Evolutionary conservation across 2,329 filamentous ascomycete species (phyloP).

Genomic region (Blastomyces emzantsi): DNA sequence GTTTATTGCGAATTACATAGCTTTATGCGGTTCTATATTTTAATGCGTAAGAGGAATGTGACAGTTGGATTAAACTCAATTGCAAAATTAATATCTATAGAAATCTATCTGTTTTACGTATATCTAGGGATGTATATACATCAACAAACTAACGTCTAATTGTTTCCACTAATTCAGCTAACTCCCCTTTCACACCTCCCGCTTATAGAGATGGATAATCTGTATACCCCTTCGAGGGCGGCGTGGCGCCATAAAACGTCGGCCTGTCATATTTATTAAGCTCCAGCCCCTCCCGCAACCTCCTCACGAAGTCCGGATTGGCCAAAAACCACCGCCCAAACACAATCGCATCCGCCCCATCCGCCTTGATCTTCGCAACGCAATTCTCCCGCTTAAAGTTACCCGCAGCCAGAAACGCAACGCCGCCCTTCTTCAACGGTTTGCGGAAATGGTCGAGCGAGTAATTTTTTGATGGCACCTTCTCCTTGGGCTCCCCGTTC

Average conservation of each 20-base stretch:
- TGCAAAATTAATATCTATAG: too few relatives aligned
- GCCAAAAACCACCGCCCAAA: conserved; percentile 40
- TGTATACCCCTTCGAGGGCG: conserved; percentile 32
- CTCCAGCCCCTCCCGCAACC: conserved; percentile 31
- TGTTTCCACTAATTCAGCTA: background rate
- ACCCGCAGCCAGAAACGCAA: conserved; percentile 45
- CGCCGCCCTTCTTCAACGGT: conserved; percentile 27
- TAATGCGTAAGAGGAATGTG: too few relatives aligned
- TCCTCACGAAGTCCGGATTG: conserved; percentile 41
- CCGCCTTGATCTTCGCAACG: conserved; percentile 5
- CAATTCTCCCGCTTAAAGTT: conserved; percentile 19
- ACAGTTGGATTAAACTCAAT: too few relatives aligned
- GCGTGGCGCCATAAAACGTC: conserved; percentile 34
- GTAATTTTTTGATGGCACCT: conserved; percentile 31
- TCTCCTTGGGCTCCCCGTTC: conserved; percentile 26
- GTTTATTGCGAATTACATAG: too few relatives aligned
- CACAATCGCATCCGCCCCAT: conserved; percentile 27
- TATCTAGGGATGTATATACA: background rate
- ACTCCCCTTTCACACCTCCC: background rate
- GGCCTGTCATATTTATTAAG: conserved; percentile 33
- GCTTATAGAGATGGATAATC: conserved; percentile 27
- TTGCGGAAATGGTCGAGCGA: conserved; percentile 37
- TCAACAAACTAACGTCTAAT: too few relatives aligned
- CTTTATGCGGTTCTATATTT: too few relatives aligned
- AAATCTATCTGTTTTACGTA: background rate